These are phyloP conservation scores for Epichloe elymi DNA, from an alignment of 2,329 filamentous ascomycete genomes.

Conservation along the genomic window DNA sequence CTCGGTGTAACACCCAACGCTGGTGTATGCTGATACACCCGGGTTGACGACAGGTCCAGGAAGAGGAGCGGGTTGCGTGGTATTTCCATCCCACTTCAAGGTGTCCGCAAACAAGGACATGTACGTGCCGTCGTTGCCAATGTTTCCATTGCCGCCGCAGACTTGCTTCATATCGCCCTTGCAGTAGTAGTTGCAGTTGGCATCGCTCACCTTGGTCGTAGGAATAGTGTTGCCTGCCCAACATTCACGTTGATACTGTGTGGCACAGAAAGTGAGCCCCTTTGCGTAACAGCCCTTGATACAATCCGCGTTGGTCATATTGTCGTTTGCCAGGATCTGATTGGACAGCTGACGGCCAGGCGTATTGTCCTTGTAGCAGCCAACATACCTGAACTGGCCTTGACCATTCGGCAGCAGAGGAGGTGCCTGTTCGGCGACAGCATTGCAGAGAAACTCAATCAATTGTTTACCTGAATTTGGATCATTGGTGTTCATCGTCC, in stretches of 20 bases:
- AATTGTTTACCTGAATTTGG: slow-evolving; percentile 36
- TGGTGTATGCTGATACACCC: slow-evolving; percentile 21
- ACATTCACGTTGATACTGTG: slow-evolving; percentile 37
- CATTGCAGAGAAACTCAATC: slow-evolving; percentile 38
- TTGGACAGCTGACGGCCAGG: slow-evolving; percentile 36
- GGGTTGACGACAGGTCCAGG: slow-evolving; percentile 23
- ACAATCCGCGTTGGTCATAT: slow-evolving; percentile 31
- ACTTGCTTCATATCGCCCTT: slow-evolving; percentile 33
- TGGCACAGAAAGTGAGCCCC: slow-evolving; percentile 31
- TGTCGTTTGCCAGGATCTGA: slow-evolving; percentile 26
- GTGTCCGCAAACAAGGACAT: slow-evolving; percentile 35
- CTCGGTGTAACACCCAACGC: slow-evolving; percentile 27
- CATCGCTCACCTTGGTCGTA: slow-evolving; percentile 26
- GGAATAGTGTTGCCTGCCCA: slow-evolving; percentile 40
- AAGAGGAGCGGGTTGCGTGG: slow-evolving; percentile 10
- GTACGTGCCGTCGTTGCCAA: slow-evolving; percentile 22
- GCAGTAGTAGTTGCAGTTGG: slow-evolving; percentile 39
- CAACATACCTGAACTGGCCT: slow-evolving; percentile 37
- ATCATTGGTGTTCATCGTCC: slow-evolving; percentile 47
- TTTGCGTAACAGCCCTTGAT: slow-evolving; percentile 27
- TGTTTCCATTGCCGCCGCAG: slow-evolving; percentile 37
- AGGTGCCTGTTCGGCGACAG: slow-evolving; percentile 38
- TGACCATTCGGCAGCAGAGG: slow-evolving; percentile 30
- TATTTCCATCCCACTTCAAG: slow-evolving; percentile 15
- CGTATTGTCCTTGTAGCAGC: slow-evolving; percentile 44